These are phyloP conservation scores for Babesia ovata DNA, from an alignment of 169 alveolate genomes.

Conservation along the genomic window DNA sequence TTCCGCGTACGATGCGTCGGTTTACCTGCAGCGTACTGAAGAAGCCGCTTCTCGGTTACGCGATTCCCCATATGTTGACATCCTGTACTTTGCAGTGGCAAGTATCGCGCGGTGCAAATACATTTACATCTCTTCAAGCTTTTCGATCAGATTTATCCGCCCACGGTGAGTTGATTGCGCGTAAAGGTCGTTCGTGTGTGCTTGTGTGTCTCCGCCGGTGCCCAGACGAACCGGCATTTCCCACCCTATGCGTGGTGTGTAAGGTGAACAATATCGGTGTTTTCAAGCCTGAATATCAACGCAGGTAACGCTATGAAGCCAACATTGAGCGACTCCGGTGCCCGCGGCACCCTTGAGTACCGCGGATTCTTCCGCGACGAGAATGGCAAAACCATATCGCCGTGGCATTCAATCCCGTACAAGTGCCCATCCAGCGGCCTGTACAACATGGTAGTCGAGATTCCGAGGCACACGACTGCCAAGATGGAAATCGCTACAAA, in stretches of 20 bases:
- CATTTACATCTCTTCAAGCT: not conserved
- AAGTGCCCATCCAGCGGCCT: slow-evolving; percentile 33
- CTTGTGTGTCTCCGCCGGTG: not conserved
- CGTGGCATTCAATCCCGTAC: slow-evolving; percentile 66
- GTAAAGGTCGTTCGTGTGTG: not conserved
- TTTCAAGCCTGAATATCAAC: not conserved
- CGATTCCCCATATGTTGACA: slow-evolving; percentile 39
- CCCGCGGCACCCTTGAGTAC: slow-evolving; percentile 44
- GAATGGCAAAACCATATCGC: slow-evolving; percentile 45
- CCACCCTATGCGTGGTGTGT: not conserved
- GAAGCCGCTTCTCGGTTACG: slow-evolving; percentile 31
- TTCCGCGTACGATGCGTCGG: slow-evolving; percentile 3
- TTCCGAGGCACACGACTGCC: slow-evolving; percentile 72
- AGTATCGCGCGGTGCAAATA: not conserved
- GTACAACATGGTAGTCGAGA: slow-evolving; percentile 74
- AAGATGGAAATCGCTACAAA: slow-evolving; percentile 75
- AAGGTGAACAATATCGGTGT: not conserved
- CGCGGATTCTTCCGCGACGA: slow-evolving; percentile 46
- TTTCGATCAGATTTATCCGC: not conserved
- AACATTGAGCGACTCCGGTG: slow-evolving; percentile 33
- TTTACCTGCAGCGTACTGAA: slow-evolving; percentile 5
- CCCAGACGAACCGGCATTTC: too few species aligned
- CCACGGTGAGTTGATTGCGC: slow-evolving; percentile 9
- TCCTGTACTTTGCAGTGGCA: slow-evolving; percentile 4
- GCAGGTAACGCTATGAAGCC: not conserved